Evolutionary conservation across 164 flowering plant genomes (phyloP).

Genomic region (Stephania yunnanensis): DNA sequence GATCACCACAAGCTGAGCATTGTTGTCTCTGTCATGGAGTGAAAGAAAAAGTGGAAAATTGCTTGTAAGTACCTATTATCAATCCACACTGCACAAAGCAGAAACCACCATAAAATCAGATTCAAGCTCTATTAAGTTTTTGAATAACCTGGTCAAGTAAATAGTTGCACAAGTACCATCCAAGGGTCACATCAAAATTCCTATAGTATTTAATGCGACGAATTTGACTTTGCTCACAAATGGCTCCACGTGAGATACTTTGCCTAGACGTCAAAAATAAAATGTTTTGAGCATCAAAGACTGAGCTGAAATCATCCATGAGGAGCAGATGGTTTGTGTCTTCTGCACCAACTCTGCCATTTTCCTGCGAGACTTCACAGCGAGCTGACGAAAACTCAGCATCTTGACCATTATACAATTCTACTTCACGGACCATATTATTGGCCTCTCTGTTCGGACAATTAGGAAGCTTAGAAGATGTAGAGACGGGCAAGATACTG

Average conservation of each 20-base stretch:
- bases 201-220: constrained; percentile 83
- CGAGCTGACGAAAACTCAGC: constrained; percentile 14
- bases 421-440: constrained; percentile 26
- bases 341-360: constrained; percentile 12
- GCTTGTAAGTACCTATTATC: constrained; percentile 16
- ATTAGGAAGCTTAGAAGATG: constrained; percentile 15
- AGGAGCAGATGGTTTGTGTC: constrained; percentile 22
- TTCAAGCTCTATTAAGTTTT: constrained; percentile 7
- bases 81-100: not conserved
- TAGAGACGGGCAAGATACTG: constrained; percentile 18
- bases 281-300: constrained; percentile 68
- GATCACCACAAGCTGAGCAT: constrained; percentile 59
- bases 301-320: constrained; percentile 34
- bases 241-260: constrained; percentile 44
- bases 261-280: constrained; percentile 72
- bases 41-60: constrained; percentile 9
- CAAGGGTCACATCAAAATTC: constrained; percentile 82
- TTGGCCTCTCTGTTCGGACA: constrained; percentile 21
- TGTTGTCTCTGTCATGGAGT: constrained; percentile 41
- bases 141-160: constrained; percentile 74
- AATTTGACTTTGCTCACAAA: constrained; percentile 73
- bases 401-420: constrained; percentile 19
- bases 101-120: not conserved
- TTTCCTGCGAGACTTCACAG: constrained; percentile 23
- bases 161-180: constrained; percentile 55